Evolutionary conservation across 345 rosid genomes (phyloP), one percentile per base, ranked within the genome.

Genomic region (Clausena lansium): DNA sequence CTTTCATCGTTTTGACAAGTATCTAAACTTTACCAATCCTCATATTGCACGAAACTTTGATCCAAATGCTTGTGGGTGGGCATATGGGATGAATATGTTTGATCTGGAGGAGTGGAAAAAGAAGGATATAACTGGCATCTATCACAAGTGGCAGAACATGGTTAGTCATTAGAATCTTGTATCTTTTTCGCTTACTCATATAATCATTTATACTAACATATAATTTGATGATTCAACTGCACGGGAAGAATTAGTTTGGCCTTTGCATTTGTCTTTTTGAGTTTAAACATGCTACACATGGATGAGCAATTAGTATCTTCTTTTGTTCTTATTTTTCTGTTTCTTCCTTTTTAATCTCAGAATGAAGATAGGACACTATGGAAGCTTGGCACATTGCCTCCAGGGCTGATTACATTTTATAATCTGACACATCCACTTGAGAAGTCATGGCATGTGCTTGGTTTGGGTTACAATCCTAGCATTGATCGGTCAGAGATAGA

Each of bases 311-410:
- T 2, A 39, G 59, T 25, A n/a, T 64, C 14, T 6, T 47, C 20
- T 71, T 63, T 20, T 76, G 27, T 65, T 73, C 79, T 77, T 24
- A 67, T 24, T 57, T 38, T 45, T 8, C 15, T 36, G 1, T 73
- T 28, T n/a, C 33, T 45, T 45, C 20, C 27, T 73, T 20, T 68
- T 78, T 73, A 67, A 32, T 70, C 22, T 64, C 80, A 97, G 99
- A 97, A 97, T 84, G 98, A 94, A 84, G 92, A 93, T 71, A 90
- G 99, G 84, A 83, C 85, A 61, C 91, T 97, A 1, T 94, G 99
- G 99, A 94, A 97, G 88, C 98, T 97, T 58, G 99, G 99, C 58
- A 97, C 99, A n/a, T 83, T 97, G 77, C 99, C 99, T 78, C 98
- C 99, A 1, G 99, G 99, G 30, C 71, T 97, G 82, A 94, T 97